Percentiles rank a stretch among this genome's conserved stretches.
Conservation (phyloP, 2,329 filamentous ascomycete genomes). For the Xylariaceae sp. region DNA sequence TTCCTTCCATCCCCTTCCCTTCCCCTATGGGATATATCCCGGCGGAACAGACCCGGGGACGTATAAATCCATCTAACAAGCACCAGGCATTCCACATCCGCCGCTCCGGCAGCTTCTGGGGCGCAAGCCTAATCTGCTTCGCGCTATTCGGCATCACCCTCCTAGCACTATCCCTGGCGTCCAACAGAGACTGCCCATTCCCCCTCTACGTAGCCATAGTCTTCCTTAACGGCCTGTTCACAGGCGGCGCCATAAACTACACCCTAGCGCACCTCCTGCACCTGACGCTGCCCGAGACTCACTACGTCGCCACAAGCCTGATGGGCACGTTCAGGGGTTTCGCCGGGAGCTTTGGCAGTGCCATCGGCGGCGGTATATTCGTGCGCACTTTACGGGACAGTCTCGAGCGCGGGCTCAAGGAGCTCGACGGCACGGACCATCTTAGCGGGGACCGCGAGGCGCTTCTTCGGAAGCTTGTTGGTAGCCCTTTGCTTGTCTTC, state of each 20-base stretch:
- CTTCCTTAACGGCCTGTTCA: constrained; percentile 67
- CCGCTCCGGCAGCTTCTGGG: constrained; percentile 68
- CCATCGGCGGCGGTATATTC: constrained; percentile 75
- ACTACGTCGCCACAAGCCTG: constrained; percentile 72
- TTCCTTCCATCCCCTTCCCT: too few species aligned
- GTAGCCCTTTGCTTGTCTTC: constrained; percentile 49
- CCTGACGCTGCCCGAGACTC: constrained; percentile 59
- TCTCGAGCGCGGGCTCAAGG: constrained; percentile 54
- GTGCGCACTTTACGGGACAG: constrained; percentile 53
- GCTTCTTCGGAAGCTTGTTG: constrained; percentile 47
- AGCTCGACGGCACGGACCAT: constrained; percentile 39
- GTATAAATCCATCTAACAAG: neutral
- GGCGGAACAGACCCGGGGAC: neutral
- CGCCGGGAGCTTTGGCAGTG: constrained; percentile 73
- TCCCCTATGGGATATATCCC: neutral
- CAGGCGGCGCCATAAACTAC: constrained; percentile 73
- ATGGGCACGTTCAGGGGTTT: constrained; percentile 78
- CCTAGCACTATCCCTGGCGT: constrained; percentile 51
- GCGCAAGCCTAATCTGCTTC: constrained; percentile 57
- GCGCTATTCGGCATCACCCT: constrained; percentile 59
- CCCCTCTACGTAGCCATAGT: constrained; percentile 55
- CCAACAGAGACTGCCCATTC: constrained; percentile 48
- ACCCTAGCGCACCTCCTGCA: constrained; percentile 76
- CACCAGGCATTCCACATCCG: constrained; percentile 65
- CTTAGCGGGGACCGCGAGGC: constrained; percentile 33